Conservation (phyloP, 139 green algal species). For the Chlamydomonas sphaeroides region DNA sequence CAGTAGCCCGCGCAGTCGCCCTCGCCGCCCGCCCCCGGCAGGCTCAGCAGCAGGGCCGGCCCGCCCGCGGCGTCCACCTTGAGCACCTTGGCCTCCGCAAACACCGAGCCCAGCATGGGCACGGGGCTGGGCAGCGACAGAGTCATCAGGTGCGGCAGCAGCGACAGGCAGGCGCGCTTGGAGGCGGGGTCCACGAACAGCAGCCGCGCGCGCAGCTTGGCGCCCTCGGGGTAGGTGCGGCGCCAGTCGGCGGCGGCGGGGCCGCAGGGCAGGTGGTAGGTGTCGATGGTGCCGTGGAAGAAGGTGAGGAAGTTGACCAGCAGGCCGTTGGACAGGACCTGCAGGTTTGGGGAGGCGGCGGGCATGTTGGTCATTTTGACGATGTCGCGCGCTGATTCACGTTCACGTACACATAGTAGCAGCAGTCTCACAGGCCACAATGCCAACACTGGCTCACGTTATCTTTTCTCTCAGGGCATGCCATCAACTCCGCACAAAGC, state of each 20-base stretch:
- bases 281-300: constrained; percentile 90
- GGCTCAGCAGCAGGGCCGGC: constrained; percentile 75
- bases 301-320: constrained; percentile 88
- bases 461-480: no score
- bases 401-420: no score
- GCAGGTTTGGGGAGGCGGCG: neutral
- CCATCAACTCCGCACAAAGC: no score
- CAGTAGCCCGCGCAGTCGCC: constrained; percentile 60
- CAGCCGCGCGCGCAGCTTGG: constrained; percentile 76
- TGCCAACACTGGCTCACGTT: no score
- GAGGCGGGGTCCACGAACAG: constrained; percentile 81
- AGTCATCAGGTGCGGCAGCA: constrained; percentile 69
- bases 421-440: no score
- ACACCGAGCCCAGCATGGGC: constrained; percentile 60
- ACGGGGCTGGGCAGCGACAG: constrained; percentile 45
- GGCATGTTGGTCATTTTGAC: no score
- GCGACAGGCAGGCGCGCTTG: constrained; percentile 84
- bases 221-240: constrained; percentile 5
- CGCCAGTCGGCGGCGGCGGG: neutral
- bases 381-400: no score
- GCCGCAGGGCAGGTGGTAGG: constrained; percentile 77
- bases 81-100: constrained; percentile 62
- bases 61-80: constrained; percentile 71
- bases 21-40: constrained; percentile 50
- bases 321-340: constrained; percentile 83